Conservation (phyloP, 306 rosid species). For the Prunus fruticosa region DNA sequence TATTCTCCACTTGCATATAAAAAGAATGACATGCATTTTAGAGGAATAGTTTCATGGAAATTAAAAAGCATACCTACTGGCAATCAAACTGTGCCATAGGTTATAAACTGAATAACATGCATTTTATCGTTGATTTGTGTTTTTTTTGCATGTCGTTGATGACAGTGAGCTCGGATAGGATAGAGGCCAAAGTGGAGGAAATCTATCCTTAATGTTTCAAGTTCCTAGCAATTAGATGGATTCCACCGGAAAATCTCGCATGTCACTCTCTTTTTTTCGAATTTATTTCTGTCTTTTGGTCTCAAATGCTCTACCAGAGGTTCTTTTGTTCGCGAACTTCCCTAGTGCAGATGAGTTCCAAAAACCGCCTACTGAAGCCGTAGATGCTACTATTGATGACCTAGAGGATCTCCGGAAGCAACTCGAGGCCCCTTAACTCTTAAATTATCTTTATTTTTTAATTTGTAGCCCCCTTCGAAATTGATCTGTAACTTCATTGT, state of each 20-base stretch:
- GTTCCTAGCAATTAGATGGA: background rate
- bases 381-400: constrained; percentile 52
- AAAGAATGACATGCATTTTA: background rate
- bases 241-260: background rate
- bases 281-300: constrained; percentile 11
- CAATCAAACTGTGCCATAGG: no score
- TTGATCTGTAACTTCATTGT: background rate
- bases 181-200: constrained; percentile 54
- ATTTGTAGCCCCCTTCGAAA: background rate
- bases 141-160: constrained; percentile 58
- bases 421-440: constrained; percentile 83
- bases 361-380: constrained; percentile 29
- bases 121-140: constrained; percentile 8
- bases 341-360: constrained; percentile 65
- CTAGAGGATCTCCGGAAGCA: constrained; percentile 76
- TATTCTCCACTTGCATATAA: background rate
- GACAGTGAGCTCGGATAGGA: constrained; percentile 45
- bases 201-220: constrained; percentile 15
- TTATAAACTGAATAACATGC: background rate
- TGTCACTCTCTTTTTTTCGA: background rate
- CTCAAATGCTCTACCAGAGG: constrained; percentile 79
- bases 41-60: no score
- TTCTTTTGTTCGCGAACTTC: constrained; percentile 90
- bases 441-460: background rate
- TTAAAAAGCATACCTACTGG: no score